Conservation (phyloP, 345 rosid genomes). For the Ricinus communis region DNA sequence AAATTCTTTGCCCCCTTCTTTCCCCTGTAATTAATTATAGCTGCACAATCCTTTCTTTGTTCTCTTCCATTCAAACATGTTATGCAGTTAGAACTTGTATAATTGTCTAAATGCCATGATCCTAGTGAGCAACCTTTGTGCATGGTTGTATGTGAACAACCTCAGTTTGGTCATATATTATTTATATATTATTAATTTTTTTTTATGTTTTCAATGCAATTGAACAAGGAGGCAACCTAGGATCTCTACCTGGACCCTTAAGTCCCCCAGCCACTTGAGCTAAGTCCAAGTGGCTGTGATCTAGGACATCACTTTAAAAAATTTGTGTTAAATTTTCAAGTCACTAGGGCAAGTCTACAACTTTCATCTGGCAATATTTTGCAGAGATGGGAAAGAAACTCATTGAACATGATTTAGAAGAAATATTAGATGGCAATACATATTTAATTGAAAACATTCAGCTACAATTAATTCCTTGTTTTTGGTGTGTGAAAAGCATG, state of each 20-base stretch:
- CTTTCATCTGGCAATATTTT: not conserved
- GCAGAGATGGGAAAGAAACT: not conserved
- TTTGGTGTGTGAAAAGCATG: not conserved
- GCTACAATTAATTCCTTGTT: not conserved
- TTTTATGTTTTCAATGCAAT: not conserved
- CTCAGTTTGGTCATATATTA: not conserved
- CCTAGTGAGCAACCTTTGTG: not conserved
- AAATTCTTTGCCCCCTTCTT: slow-evolving; percentile 14
- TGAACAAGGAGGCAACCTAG: not conserved
- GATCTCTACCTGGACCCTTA: not conserved
- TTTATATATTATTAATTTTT: not conserved
- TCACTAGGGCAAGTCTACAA: not conserved
- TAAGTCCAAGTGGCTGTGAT: not conserved
- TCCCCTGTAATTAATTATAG: not conserved
- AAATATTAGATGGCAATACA: not conserved
- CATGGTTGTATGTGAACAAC: not conserved
- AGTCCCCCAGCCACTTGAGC: not conserved
- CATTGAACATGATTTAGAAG: not conserved
- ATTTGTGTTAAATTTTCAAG: not conserved
- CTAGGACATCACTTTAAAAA: not conserved
- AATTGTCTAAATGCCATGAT: not conserved
- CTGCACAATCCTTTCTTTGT: not conserved
- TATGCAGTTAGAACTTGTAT: not conserved
- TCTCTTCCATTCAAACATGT: not conserved
- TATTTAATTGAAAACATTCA: not conserved